These are phyloP conservation scores for Talaromyces trachyspermus DNA, from an alignment of 495 filamentous ascomycete species.

Conservation along the genomic window DNA sequence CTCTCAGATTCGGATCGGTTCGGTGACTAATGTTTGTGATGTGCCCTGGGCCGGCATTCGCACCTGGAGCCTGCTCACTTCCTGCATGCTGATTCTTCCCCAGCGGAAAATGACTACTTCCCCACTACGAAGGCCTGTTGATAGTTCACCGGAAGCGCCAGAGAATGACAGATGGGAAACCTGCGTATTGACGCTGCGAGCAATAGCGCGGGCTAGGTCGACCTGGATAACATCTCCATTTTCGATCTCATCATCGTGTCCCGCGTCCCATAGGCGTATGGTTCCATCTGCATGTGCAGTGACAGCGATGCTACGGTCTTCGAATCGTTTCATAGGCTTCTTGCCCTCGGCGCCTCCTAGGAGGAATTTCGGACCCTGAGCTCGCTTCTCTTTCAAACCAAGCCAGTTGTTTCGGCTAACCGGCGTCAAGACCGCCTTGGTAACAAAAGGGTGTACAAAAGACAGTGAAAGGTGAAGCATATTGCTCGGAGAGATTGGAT, in stretches of 20 bases:
- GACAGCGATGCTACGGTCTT: constrained; percentile 71
- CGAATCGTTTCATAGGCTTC: constrained; percentile 63
- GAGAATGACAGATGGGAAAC: constrained; percentile 70
- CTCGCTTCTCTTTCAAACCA: constrained; percentile 71
- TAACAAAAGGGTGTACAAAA: constrained; percentile 83
- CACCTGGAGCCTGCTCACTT: constrained; percentile 47
- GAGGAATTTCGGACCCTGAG: constrained; percentile 65
- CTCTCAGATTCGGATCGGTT: constrained; percentile 70
- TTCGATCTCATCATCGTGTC: constrained; percentile 86
- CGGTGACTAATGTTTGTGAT: constrained; percentile 67
- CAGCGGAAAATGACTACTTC: constrained; percentile 85
- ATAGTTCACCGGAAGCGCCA: constrained; percentile 72
- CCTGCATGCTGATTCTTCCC: constrained; percentile 66
- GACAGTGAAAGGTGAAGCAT: constrained; percentile 77
- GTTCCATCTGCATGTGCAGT: constrained; percentile 84
- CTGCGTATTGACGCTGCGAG: constrained; percentile 67
- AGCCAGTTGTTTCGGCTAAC: constrained; percentile 78
- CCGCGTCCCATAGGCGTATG: constrained; percentile 81
- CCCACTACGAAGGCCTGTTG: constrained; percentile 69
- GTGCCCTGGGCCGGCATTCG: constrained; percentile 44
- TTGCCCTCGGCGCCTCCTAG: constrained; percentile 65
- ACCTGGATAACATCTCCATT: constrained; percentile 76
- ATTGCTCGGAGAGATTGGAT: constrained; percentile 84
- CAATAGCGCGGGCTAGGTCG: constrained; percentile 76
- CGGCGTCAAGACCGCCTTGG: constrained; percentile 54